Evolutionary conservation across 257 asterid species (phyloP), one percentile per base, ranked within the genome.

Genomic region (Jacaranda copaia): DNA sequence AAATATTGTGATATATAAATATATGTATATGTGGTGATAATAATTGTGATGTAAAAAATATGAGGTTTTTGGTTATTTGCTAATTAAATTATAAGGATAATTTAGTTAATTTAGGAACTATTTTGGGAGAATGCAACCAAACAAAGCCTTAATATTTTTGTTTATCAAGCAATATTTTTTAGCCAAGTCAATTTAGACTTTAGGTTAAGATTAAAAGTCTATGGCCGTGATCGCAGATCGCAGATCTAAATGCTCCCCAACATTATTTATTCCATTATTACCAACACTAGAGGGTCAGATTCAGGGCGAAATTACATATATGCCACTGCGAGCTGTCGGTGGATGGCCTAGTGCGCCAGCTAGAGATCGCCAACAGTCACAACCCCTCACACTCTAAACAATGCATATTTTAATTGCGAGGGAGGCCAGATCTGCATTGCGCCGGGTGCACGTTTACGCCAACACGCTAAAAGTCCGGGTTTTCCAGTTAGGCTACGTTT

Each of bases 301-400:
- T 46, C 36, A 36, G 8, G 1, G 8, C 0, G 3, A 46, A 73
- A 57, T 74, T 16, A 74, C 84, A 51, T 36, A 63, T 43, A 36
- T 71, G 65, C 64, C 81, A 62, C 80, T 16, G 32, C 16, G 20
- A 56, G 66, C 53, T 71, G 82, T 81, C 79, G 78, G 81, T 71
- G 79, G 25, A 13, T 20, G 25, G 25, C n/a, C 3, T 12, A 57
- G 38, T 69, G 78, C 78, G 82, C 35, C 53, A 51, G 56, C 2
- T 78, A 78, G 78, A 32, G 13, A 40, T 53, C 51, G 68, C 77
- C 68, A 68, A 64, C 69, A 6, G 48, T 45, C 58, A 65, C 46
- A 12, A 42, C 20, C 68, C n/a, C 20, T 11, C 73, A 45, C 56
- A 3, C 74, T 49, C 18, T 52, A 52, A 70, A 72, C 38, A 66